These are phyloP conservation scores for Zymoseptoria brevis DNA, from an alignment of 2,329 filamentous ascomycete species.

Conservation along the genomic window DNA sequence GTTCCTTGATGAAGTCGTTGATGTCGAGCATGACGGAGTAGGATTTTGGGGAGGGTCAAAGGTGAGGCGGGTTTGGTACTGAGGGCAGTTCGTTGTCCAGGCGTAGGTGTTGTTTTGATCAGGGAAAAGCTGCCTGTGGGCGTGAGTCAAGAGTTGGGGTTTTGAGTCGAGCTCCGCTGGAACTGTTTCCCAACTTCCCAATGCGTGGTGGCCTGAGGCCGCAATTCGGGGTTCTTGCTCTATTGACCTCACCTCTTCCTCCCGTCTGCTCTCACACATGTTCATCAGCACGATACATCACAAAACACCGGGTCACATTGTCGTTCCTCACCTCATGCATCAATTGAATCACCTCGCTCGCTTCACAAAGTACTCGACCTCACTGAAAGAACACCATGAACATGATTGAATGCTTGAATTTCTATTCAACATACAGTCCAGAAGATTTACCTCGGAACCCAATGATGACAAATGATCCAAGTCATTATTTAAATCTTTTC, in stretches of 20 bases:
- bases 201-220: not conserved
- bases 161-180: not conserved
- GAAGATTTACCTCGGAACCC: not conserved
- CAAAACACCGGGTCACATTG: not conserved
- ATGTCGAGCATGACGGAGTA: slow-evolving; percentile 34
- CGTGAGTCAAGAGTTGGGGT: not conserved
- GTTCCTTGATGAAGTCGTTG: slow-evolving; percentile 57
- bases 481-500: not conserved
- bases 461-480: not conserved
- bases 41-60: not conserved
- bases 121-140: not conserved
- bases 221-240: not conserved
- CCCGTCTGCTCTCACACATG: not conserved
- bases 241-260: not conserved
- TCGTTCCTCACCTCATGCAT: not conserved
- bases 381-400: not conserved
- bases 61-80: not conserved
- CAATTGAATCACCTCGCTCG: not conserved
- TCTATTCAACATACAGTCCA: not conserved
- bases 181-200: not conserved
- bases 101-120: not conserved
- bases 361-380: not conserved
- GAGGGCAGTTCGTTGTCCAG: not conserved
- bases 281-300: not conserved
- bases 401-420: not conserved